These are phyloP conservation scores for Scheffersomyces titani DNA, from an alignment of 1,139 yeast species.

Conservation along the genomic window DNA sequence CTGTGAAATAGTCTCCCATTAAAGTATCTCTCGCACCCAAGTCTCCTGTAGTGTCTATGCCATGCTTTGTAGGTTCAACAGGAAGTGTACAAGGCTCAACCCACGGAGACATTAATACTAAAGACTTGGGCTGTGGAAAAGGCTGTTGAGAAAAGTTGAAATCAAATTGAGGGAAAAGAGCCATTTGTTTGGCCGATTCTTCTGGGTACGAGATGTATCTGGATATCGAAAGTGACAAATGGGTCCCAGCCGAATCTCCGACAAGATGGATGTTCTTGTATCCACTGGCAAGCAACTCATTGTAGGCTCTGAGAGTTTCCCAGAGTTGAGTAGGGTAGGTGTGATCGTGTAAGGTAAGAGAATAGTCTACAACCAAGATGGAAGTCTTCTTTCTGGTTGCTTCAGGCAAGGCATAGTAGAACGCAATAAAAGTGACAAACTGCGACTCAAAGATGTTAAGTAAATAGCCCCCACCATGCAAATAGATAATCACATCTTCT, in stretches of 20 bases:
- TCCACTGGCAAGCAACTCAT: slow-evolving; percentile 26
- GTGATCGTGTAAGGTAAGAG: slow-evolving; percentile 29
- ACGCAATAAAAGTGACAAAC: slow-evolving; percentile 24
- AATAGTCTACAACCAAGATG: slow-evolving; percentile 40
- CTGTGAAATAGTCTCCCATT: slow-evolving; percentile 32
- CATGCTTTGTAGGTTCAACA: slow-evolving; percentile 19
- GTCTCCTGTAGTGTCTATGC: slow-evolving; percentile 29
- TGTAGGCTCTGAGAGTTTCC: slow-evolving; percentile 32
- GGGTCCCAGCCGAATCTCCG: slow-evolving; percentile 54
- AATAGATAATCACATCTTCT: slow-evolving; percentile 9
- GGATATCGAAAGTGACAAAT: slow-evolving; percentile 34
- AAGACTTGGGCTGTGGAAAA: slow-evolving; percentile 30
- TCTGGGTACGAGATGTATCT: slow-evolving; percentile 36
- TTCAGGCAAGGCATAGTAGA: slow-evolving; percentile 23
- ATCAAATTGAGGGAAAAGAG: slow-evolving; percentile 20
- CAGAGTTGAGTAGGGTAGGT: slow-evolving; percentile 42
- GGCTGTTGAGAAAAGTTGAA: slow-evolving; percentile 12
- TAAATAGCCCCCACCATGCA: slow-evolving; percentile 51
- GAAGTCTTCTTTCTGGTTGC: slow-evolving; percentile 21
- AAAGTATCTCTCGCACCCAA: slow-evolving; percentile 29
- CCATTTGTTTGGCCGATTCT: slow-evolving; percentile 23
- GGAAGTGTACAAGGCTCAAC: slow-evolving; percentile 28
- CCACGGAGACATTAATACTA: slow-evolving; percentile 48
- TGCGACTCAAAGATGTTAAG: slow-evolving; percentile 31
- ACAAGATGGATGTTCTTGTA: slow-evolving; percentile 33